Conservation (phyloP, 2,329 filamentous ascomycete genomes). For the Stagonosporopsis rhizophila region DNA sequence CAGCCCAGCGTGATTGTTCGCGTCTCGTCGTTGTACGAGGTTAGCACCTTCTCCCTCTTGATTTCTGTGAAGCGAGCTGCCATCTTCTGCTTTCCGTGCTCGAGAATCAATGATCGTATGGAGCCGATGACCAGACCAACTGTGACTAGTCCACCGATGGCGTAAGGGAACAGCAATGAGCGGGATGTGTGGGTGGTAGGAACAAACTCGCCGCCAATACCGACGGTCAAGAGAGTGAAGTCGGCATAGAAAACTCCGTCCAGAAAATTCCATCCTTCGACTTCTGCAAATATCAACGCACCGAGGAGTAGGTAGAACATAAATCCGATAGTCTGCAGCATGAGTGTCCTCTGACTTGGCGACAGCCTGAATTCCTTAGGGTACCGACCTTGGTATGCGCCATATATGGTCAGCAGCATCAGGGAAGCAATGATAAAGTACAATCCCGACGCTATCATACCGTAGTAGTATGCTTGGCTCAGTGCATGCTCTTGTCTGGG, state of each 20-base stretch:
- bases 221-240: slow-evolving; percentile 63
- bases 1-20: slow-evolving; percentile 53
- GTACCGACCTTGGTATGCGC: slow-evolving; percentile 62
- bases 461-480: slow-evolving; percentile 67
- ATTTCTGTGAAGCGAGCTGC: slow-evolving; percentile 59
- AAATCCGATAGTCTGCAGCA: slow-evolving; percentile 61
- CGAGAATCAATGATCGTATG: slow-evolving; percentile 58
- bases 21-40: slow-evolving; percentile 48
- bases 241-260: slow-evolving; percentile 65
- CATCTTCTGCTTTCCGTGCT: slow-evolving; percentile 60
- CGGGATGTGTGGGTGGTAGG: slow-evolving; percentile 60
- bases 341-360: slow-evolving; percentile 62
- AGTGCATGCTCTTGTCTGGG: slow-evolving; percentile 56
- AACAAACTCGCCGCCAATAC: slow-evolving; percentile 59
- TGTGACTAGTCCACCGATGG: slow-evolving; percentile 62
- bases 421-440: slow-evolving; percentile 64
- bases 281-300: slow-evolving; percentile 55
- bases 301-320: slow-evolving; percentile 58
- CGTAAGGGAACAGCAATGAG: slow-evolving; percentile 61
- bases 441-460: slow-evolving; percentile 62
- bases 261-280: slow-evolving; percentile 62
- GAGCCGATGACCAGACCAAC: slow-evolving; percentile 64
- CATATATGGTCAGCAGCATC: slow-evolving; percentile 63
- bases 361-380: slow-evolving; percentile 64
- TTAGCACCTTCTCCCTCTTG: slow-evolving; percentile 53